A percentile compares a stretch with the other conserved stretches of the same genome.
Evolutionary conservation across 805 yeast genomes (phyloP).

Genomic region (Spathaspora hagerdaliae): DNA sequence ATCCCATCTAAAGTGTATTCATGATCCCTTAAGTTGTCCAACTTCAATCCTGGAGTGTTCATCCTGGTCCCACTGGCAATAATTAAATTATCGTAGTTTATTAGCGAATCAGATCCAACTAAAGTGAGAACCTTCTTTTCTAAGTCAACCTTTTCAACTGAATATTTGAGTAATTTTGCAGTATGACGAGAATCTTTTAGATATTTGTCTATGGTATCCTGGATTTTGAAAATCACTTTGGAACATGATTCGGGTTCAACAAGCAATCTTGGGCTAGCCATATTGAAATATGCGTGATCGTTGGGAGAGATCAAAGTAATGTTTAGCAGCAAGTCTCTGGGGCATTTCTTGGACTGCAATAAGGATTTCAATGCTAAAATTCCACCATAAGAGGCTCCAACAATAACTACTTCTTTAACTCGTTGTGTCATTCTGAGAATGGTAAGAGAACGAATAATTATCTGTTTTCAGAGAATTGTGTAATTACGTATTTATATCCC

Average conservation of each 20-base stretch:
- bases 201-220: constrained; percentile 12
- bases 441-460: too few species aligned
- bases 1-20: constrained; percentile 12
- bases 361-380: constrained; percentile 21
- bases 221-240: constrained; percentile 15
- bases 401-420: constrained; percentile 18
- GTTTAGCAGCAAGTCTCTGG: constrained; percentile 7
- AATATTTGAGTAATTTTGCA: constrained; percentile 19
- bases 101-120: constrained; percentile 4
- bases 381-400: constrained; percentile 37
- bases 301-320: constrained; percentile 26
- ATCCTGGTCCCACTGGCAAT: constrained; percentile 32
- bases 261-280: constrained; percentile 29
- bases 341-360: constrained; percentile 6
- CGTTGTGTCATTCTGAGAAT: not conserved
- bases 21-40: constrained; percentile 14
- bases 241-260: constrained; percentile 18
- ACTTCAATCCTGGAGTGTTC: constrained; percentile 20
- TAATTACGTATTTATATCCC: too few species aligned
- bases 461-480: too few species aligned
- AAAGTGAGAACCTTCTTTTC: constrained; percentile 15
- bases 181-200: constrained; percentile 11
- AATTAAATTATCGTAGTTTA: constrained; percentile 29
- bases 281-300: constrained; percentile 18
- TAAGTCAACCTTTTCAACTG: constrained; percentile 22